Conservation (phyloP, 2,329 filamentous ascomycete genomes). For the Eurotiales sp. region DNA sequence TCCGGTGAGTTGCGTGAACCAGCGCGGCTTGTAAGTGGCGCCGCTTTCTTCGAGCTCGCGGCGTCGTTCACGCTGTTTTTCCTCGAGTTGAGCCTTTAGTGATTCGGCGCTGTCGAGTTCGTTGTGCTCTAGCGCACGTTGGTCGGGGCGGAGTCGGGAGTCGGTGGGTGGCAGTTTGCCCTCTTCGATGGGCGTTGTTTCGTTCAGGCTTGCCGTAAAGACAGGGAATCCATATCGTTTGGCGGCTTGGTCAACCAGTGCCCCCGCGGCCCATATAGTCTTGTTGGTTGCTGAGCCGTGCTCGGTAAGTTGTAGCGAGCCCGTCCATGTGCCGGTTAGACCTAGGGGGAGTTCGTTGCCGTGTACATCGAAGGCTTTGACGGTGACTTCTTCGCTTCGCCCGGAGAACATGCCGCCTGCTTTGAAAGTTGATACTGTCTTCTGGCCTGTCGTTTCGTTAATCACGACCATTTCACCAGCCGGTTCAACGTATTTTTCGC, state of each 20-base stretch:
- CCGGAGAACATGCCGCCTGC: conserved; percentile 96
- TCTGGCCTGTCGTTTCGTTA: conserved; percentile 79
- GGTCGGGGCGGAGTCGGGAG: conserved; percentile 78
- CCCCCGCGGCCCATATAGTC: conserved; percentile 74
- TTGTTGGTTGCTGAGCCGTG: conserved; percentile 59
- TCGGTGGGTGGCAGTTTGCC: conserved; percentile 76
- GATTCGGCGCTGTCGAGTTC: conserved; percentile 78
- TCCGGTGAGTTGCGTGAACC: conserved; percentile 68
- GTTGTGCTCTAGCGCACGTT: conserved; percentile 77
- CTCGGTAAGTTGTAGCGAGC: conserved; percentile 62
- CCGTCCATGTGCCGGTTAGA: conserved; percentile 81
- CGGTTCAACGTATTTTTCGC: conserved; percentile 96
- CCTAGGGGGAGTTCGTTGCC: conserved; percentile 64
- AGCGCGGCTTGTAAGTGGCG: conserved; percentile 69
- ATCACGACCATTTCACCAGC: conserved; percentile 82
- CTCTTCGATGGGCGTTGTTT: conserved; percentile 76
- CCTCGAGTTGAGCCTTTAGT: conserved; percentile 78
- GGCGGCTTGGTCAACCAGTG: conserved; percentile 72
- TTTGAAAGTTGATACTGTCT: conserved; percentile 86
- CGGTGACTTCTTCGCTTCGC: conserved; percentile 80
- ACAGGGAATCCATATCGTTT: conserved; percentile 83
- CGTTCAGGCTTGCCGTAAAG: conserved; percentile 83
- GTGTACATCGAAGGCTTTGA: conserved; percentile 66
- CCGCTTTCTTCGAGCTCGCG: conserved; percentile 71
- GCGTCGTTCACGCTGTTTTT: conserved; percentile 73